phyloP scores from a whole-genome alignment of 139 green algal genomes.

The Chlorella vulgaris region DNA sequence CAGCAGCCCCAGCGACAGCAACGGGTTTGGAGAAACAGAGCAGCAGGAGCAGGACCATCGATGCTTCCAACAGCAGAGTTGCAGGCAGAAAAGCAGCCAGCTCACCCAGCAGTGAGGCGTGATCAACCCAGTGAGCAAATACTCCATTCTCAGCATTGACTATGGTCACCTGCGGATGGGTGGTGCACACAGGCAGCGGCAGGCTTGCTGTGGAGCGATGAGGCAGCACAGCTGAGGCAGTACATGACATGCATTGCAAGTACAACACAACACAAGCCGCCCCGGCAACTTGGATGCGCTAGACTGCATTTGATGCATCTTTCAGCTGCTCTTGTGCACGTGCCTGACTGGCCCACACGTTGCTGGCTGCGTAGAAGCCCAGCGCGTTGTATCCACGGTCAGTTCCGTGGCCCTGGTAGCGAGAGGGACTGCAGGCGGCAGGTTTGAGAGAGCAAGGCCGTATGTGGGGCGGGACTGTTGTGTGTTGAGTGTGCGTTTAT shows the following conservation, averaged over 20 bases:
- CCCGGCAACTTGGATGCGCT: too few relatives aligned
- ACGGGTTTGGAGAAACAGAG: too few relatives aligned
- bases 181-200: background rate
- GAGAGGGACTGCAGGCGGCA: background rate
- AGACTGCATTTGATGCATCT: too few relatives aligned
- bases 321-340: background rate
- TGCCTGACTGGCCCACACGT: slow-evolving; percentile 14
- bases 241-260: too few relatives aligned
- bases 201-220: too few relatives aligned
- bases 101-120: slow-evolving; percentile 20
- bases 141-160: slow-evolving; percentile 6
- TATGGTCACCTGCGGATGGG: background rate
- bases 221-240: too few relatives aligned
- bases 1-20: too few relatives aligned
- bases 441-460: background rate
- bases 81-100: too few relatives aligned
- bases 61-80: background rate
- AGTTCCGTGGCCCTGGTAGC: background rate
- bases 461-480: too few relatives aligned
- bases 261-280: background rate
- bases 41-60: background rate
- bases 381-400: slow-evolving; percentile 27
- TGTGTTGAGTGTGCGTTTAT: too few relatives aligned
- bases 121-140: slow-evolving; percentile 9
- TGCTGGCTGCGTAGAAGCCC: background rate